Percentiles rank a stretch among this genome's conserved stretches.
phyloP scores from a whole-genome alignment of 768 basidiomycete species.

The Phaeolepiota aurea region DNA sequence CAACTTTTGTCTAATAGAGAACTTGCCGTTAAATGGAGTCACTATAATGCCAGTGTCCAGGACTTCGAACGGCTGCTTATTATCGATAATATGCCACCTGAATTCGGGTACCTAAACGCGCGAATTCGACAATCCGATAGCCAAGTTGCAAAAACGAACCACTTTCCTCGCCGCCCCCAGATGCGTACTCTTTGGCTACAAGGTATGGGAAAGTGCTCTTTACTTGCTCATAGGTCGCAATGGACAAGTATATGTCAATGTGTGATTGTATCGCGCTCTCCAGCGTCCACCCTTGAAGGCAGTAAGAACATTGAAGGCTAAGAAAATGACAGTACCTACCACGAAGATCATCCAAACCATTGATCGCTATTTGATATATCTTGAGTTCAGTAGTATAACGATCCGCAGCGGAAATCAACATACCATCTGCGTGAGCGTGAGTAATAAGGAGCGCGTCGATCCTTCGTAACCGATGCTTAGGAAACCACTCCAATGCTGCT shows the following conservation, averaged over 20 bases:
- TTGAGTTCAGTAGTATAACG: slow-evolving; percentile 1
- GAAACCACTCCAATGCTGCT: slow-evolving; percentile 40
- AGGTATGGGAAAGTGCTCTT: slow-evolving; percentile 76
- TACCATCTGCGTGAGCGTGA: slow-evolving; percentile 80
- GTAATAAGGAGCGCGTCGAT: slow-evolving; percentile 64
- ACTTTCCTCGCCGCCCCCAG: slow-evolving; percentile 72
- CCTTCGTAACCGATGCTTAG: slow-evolving; percentile 60
- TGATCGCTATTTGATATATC: slow-evolving; percentile 47
- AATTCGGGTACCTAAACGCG: slow-evolving; percentile 83
- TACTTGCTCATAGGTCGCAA: slow-evolving; percentile 57
- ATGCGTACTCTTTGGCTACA: slow-evolving; percentile 63
- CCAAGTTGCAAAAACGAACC: neutral
- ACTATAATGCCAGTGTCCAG: slow-evolving; percentile 52
- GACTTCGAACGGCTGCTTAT: slow-evolving; percentile 61
- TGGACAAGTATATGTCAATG: slow-evolving; percentile 70
- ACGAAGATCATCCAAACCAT: slow-evolving; percentile 84
- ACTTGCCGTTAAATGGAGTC: slow-evolving; percentile 59
- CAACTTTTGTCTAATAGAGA: neutral
- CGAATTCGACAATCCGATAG: neutral
- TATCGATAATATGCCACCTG: slow-evolving; percentile 73
- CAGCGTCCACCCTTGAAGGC: slow-evolving; percentile 63
- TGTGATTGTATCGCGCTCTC: slow-evolving; percentile 51
- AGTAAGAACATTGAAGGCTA: slow-evolving; percentile 4
- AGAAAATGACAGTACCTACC: slow-evolving; percentile 29
- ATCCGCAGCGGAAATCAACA: slow-evolving; percentile 5